phyloP scores from a whole-genome alignment of 768 basidiomycete genomes.

The Macrolepiota dolichaula region DNA sequence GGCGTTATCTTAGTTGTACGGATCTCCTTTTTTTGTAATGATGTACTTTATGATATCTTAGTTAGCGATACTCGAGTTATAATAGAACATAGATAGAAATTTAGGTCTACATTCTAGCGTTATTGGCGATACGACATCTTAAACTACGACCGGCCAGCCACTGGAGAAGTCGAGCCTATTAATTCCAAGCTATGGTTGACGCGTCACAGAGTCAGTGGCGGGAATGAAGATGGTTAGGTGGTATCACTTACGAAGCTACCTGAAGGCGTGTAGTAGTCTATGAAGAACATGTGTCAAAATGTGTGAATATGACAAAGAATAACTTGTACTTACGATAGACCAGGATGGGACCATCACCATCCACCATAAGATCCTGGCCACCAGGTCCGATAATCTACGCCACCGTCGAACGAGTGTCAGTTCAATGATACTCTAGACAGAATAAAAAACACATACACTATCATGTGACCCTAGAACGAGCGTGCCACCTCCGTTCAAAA shows the following conservation, averaged over 20 bases:
- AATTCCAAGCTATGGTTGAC: slow-evolving; percentile 33
- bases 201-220: neutral
- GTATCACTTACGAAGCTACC: slow-evolving; percentile 35
- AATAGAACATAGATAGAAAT: too few relatives aligned
- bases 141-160: slow-evolving; percentile 41
- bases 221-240: neutral
- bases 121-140: neutral
- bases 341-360: slow-evolving; percentile 43
- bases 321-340: slow-evolving; percentile 40
- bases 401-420: neutral
- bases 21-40: neutral
- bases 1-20: neutral
- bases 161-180: slow-evolving; percentile 45
- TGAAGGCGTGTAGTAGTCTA: slow-evolving; percentile 49
- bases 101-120: too few relatives aligned
- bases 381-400: slow-evolving; percentile 49
- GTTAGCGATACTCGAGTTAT: too few relatives aligned
- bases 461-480: slow-evolving; percentile 44
- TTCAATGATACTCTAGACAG: neutral
- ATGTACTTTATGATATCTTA: neutral
- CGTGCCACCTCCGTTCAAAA: slow-evolving; percentile 49
- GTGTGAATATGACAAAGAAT: neutral
- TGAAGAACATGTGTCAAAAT: neutral
- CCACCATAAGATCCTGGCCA: slow-evolving; percentile 46
- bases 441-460: slow-evolving; percentile 24